Conservation (phyloP, 495 filamentous ascomycete species). For the Podospora anserina region DNA sequence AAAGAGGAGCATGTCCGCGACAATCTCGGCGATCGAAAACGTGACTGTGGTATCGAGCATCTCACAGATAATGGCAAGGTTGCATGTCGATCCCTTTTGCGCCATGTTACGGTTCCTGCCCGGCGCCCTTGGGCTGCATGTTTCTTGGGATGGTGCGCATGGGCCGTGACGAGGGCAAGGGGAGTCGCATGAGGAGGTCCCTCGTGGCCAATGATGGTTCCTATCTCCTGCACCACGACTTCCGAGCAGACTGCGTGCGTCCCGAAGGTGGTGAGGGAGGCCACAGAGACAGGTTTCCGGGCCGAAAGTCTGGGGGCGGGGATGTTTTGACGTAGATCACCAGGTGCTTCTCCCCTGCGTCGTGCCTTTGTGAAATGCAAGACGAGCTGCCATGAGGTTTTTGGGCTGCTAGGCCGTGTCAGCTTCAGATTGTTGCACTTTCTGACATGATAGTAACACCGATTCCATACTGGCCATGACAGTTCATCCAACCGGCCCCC, state of each 20-base stretch:
- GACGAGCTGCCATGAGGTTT: not conserved
- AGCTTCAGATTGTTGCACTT: not conserved
- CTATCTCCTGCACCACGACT: not conserved
- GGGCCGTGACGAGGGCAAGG: not conserved
- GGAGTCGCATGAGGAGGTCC: not conserved
- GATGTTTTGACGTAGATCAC: not conserved
- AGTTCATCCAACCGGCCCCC: not conserved
- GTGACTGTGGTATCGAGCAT: not conserved
- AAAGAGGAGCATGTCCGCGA: not conserved
- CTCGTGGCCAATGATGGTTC: conserved; percentile 9
- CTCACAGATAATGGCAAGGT: not conserved
- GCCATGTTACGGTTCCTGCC: not conserved
- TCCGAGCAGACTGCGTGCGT: not conserved
- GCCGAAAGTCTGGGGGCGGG: conserved; percentile 6
- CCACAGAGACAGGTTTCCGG: not conserved
- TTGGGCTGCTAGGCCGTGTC: not conserved
- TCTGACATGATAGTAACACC: not conserved
- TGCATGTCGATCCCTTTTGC: conserved; percentile 2
- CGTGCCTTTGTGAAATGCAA: not conserved
- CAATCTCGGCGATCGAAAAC: conserved; percentile 1
- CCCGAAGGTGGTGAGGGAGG: not conserved
- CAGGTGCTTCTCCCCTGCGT: conserved; percentile 3
- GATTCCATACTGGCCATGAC: not conserved
- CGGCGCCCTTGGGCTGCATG: not conserved
- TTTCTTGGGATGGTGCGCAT: conserved; percentile 1